phyloP scores from a whole-genome alignment of 1,139 yeast species.

The Zygosaccharomyces sapae region DNA sequence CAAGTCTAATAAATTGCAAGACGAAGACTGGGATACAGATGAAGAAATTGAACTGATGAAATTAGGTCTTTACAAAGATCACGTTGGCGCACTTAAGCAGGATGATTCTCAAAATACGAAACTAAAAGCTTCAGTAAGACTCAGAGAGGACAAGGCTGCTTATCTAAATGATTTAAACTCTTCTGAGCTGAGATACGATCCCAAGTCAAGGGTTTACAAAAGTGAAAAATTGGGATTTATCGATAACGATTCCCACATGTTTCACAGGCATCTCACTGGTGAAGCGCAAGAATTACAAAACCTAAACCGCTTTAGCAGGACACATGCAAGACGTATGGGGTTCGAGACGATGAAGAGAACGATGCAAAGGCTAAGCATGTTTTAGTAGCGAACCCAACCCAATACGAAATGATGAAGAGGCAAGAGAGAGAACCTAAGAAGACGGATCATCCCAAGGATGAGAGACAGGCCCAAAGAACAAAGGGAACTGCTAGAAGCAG shows the following conservation, averaged over 20 bases:
- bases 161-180: conserved; percentile 33
- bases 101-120: conserved; percentile 19
- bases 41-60: conserved; percentile 32
- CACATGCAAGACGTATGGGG: conserved; percentile 25
- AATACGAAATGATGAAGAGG: conserved; percentile 27
- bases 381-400: conserved; percentile 36
- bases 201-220: conserved; percentile 36
- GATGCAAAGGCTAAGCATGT: conserved; percentile 30
- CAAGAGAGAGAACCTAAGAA: background rate
- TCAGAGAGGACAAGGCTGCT: conserved; percentile 35
- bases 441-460: conserved; percentile 7
- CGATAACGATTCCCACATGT: conserved; percentile 35
- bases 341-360: conserved; percentile 28
- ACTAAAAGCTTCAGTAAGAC: conserved; percentile 28
- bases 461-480: conserved; percentile 21
- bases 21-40: conserved; percentile 26
- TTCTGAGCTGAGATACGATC: conserved; percentile 33
- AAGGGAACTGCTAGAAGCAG: conserved; percentile 26
- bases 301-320: conserved; percentile 26
- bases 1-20: background rate
- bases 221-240: conserved; percentile 30
- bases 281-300: conserved; percentile 32
- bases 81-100: conserved; percentile 16
- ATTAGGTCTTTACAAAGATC: conserved; percentile 27
- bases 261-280: conserved; percentile 35